Evolutionary conservation across 768 basidiomycete genomes (phyloP), one percentile per base, ranked within the genome.

Genomic region (Lactarius tabidus): DNA sequence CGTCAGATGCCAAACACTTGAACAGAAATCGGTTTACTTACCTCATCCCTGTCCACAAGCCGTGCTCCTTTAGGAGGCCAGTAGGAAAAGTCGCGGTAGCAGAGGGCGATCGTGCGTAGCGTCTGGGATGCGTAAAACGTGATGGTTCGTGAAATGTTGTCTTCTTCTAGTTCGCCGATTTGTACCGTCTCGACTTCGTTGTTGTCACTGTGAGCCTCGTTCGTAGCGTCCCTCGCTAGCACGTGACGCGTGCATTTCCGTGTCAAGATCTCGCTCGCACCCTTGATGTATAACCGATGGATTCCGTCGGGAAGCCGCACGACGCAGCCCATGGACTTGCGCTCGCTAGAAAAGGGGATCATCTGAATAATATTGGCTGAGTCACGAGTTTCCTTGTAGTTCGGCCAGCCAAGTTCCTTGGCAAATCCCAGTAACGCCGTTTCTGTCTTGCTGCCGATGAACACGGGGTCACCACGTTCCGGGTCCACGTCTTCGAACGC

Each of bases 71-170:
- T 62, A 5, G 95, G 95, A 14, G 96, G 96, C 95, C 96, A 98
- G 1, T 79, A 75, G 6, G 85, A 74, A 63, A 97, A 88, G 72
- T 99, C 95, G 56, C 87, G 84, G 73, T 98, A 98, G 75, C 95
- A 97, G 53, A 98, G 77, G 1, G 95, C 94, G 69, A 99, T 92
- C 2, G 97, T 98, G 57, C 96, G 86, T 12, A 98, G 86, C 15
- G 87, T 90, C 78, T 98, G 96, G 75, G 95, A 95, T 71, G 95
- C 95, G 75, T 99, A 98, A 77, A 97, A 96, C 69, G 96, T 95
- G 76, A 95, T 98, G 17, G 96, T 98, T 54, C 92, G 84, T 31
- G 82, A 84, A 74, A 98, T 93, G 73, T 98, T 98, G 72, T 90
- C 88, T 65, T 81, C 79, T 17, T 88, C 85, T 20, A 87, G 77